Evolutionary conservation across 1,284 basidiomycete genomes (phyloP), one percentile per base, ranked within the genome.

Genomic region (Marasmius tenuissimus): DNA sequence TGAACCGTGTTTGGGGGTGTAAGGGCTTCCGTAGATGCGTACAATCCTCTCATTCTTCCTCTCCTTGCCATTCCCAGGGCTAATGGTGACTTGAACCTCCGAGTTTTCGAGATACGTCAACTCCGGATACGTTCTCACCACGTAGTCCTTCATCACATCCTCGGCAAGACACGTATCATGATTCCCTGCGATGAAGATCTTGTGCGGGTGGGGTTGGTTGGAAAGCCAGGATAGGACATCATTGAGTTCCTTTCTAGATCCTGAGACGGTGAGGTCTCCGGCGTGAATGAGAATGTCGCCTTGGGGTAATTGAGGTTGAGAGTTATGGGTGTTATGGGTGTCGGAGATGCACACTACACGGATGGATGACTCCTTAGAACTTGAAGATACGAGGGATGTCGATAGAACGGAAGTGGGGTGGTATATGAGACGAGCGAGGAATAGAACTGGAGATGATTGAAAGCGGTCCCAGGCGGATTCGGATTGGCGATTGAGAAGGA

Each of bases 231-330:
- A 27, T 61, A 71, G 49, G 67, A 59, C n/a, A 67, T 62, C 6
- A 61, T 69, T 5, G n/a, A 78, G 66, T 61, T 81, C 75, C 18
- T 63, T 10, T 35, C 58, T 58, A 3, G 72, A 74, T 0, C 78
- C 78, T 2, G 71, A 61, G 80, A 3, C 72, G 74, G 0, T 78
- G 77, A 3, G 71, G 61, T 81, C 76, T 8, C 79, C 80, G 4
- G 80, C 72, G 53, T 81, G 79, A 58, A 82, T 75, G 47, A 82
- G 73, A 47, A 81, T 71, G 65, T 82, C 79, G 51, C 79, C 79
- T 16, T 63, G 48, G 33, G 80, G 79, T 34, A 79, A 63, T 11
- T 66, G 47, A 16, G 74, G 71, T 16, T 70, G 68, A 4, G 65
- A 53, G 49, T 22, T 3, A 50, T 79, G 75, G 9, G 64, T 65